Base-by-base conservation (phyloP, 225 moss, liverwort and hornwort species). In the Neckera pumila region DNA sequence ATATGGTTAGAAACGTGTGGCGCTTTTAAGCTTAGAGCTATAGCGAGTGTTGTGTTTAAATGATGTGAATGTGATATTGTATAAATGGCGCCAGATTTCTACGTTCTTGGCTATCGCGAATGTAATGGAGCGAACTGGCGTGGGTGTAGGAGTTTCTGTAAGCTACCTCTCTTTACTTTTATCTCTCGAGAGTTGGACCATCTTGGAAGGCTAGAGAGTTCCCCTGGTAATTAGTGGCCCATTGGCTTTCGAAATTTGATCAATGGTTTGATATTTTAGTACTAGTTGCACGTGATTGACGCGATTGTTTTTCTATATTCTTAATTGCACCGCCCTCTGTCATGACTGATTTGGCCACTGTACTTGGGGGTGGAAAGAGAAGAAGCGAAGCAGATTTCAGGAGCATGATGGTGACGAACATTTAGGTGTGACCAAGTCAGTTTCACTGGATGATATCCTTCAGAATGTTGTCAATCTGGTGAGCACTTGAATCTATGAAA, bases 111-210 rank as follows among this genome's bases (percentile, higher is more conserved):
- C 88, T 73, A 84, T 62, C 59, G 84, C 86, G 42, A 88, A 86
- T 89, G 90, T 84, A 72, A 81, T 87, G 90, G 90, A 91, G 93
- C 87, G 90, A 85, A 93, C 87, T 72, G 90, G 91, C 60, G 91
- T 90, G 38, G 88, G 88, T 82, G 89, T 74, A 53, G 75, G 83
- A 61, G 65, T 69, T 66, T 70, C 77, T 84, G 93, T 93, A 82
- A 88, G 91, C 69, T 34, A 56, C 64, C 60, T 80, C n/a, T 33
- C 34, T 51, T 82, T 26, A 40, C 69, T 83, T 86, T 56, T 54
- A 45, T 28, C 33, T 49, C 9, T 66, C n/a, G 53, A 53, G 53
- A 66, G 27, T 53, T 66, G n/a, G 53, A 66, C 6, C 51, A 65
- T 83, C 66, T 27, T 83, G 64, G 38, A 66, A 36, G n/a, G n/a